Evolutionary conservation across 192 early-diverging fungal species (phyloP).

Genomic region (Gigaspora rosea): DNA sequence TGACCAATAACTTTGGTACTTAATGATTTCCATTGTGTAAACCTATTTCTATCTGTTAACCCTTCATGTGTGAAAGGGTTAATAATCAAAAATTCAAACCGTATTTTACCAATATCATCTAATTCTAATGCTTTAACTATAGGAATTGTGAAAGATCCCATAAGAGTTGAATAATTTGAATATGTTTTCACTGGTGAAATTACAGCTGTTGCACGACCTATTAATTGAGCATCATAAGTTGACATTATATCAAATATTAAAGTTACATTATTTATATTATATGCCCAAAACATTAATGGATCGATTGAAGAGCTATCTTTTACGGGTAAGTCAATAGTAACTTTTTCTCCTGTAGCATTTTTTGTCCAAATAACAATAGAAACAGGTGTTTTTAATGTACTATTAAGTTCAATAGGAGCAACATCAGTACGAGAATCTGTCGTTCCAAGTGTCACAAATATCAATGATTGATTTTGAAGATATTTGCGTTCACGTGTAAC

Average conservation of each 20-base stretch:
- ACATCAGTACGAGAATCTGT: conserved; percentile 53
- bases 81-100: conserved; percentile 63
- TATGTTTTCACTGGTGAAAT: conserved; percentile 53
- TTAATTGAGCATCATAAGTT: conserved; percentile 54
- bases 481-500: conserved; percentile 64
- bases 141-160: conserved; percentile 61
- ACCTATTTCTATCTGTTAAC: conserved; percentile 55
- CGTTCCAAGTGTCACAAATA: conserved; percentile 66
- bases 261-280: conserved; percentile 49
- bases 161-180: conserved; percentile 48
- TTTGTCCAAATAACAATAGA: conserved; percentile 61
- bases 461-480: conserved; percentile 59
- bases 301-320: conserved; percentile 47
- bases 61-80: conserved; percentile 63
- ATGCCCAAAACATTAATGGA: conserved; percentile 57
- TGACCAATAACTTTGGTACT: conserved; percentile 82
- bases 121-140: conserved; percentile 51
- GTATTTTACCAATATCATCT: conserved; percentile 57
- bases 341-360: conserved; percentile 60
- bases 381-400: conserved; percentile 38
- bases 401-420: conserved; percentile 50
- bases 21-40: conserved; percentile 57
- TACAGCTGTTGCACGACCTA: conserved; percentile 60
- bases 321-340: conserved; percentile 56
- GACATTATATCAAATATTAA: conserved; percentile 61